phyloP scores from a whole-genome alignment of 177 flowering plant genomes.

The Vitis hybrid region DNA sequence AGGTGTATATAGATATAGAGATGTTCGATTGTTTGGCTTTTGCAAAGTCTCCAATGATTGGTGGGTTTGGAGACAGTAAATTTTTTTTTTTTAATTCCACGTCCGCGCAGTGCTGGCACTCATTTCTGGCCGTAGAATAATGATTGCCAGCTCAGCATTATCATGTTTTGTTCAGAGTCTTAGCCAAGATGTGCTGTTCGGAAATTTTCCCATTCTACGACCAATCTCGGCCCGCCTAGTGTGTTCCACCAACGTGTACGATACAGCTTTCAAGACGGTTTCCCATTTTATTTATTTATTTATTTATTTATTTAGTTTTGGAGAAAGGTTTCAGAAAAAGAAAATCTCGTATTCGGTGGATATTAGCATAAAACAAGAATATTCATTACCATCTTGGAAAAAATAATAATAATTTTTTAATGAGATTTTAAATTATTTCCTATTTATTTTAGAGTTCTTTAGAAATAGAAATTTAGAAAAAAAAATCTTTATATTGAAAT shows the following conservation, averaged over 20 bases:
- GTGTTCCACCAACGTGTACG: conserved; percentile 14
- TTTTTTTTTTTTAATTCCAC: conserved; percentile 11
- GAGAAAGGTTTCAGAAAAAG: too few species aligned
- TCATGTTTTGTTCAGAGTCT: conserved; percentile 2
- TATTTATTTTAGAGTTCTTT: too few species aligned
- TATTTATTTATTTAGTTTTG: background rate
- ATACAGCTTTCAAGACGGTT: background rate
- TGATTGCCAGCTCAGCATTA: conserved; percentile 33
- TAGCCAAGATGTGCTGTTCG: conserved; percentile 19
- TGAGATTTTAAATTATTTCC: too few species aligned
- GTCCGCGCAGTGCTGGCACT: conserved; percentile 16
- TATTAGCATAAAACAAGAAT: too few species aligned
- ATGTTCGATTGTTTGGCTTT: background rate
- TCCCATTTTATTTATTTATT: background rate
- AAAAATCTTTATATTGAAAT: too few species aligned
- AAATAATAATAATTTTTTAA: too few species aligned
- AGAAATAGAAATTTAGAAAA: too few species aligned
- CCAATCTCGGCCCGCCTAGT: conserved; percentile 10
- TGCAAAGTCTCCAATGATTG: conserved; percentile 31
- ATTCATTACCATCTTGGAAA: too few species aligned
- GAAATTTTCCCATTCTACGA: background rate
- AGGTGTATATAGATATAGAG: too few species aligned
- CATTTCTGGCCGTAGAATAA: conserved; percentile 27
- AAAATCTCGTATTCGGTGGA: too few species aligned
- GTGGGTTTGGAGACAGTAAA: conserved; percentile 8